Percentiles rank a stretch among this genome's conserved stretches.
Conservation (phyloP, 1,284 basidiomycete genomes). For the Tilletia walkeri region DNA sequence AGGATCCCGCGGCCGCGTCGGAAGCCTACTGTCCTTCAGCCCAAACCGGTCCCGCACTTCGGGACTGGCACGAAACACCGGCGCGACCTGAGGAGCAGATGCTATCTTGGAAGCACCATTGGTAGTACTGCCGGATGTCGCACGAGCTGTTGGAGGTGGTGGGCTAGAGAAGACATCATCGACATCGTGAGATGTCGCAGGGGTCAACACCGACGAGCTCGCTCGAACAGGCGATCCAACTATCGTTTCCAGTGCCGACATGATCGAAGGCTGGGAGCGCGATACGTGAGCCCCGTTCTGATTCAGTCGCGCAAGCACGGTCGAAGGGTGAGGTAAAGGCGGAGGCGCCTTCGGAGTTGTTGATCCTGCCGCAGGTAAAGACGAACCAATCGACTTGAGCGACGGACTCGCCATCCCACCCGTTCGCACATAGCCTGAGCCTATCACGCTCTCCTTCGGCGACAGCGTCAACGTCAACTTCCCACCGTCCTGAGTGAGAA, state of each 20-base stretch:
- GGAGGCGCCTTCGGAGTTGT: neutral
- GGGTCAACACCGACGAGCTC: too few relatives aligned
- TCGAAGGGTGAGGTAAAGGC: neutral
- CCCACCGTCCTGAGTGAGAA: neutral
- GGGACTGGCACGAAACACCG: neutral
- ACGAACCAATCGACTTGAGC: neutral
- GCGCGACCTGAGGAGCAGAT: neutral
- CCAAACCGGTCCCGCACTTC: slow-evolving; percentile 1
- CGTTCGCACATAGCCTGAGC: slow-evolving; percentile 2
- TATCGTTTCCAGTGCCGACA: too few relatives aligned
- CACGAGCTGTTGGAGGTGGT: neutral
- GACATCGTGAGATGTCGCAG: neutral
- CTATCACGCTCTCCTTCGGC: neutral
- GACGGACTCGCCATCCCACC: slow-evolving; percentile 11
- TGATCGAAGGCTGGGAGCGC: too few relatives aligned
- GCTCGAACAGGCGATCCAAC: neutral
- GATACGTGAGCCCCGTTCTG: neutral
- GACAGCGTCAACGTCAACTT: neutral
- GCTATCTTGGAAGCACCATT: too few relatives aligned
- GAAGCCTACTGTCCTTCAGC: neutral
- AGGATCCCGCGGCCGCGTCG: neutral
- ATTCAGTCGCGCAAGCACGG: slow-evolving; percentile 13
- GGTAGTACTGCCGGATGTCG: too few relatives aligned
- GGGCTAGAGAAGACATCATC: slow-evolving; percentile 7
- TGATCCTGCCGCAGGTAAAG: neutral